These are phyloP conservation scores for Nitzschia palea DNA, from an alignment of 108 stramenopile species.

Conservation along the genomic window DNA sequence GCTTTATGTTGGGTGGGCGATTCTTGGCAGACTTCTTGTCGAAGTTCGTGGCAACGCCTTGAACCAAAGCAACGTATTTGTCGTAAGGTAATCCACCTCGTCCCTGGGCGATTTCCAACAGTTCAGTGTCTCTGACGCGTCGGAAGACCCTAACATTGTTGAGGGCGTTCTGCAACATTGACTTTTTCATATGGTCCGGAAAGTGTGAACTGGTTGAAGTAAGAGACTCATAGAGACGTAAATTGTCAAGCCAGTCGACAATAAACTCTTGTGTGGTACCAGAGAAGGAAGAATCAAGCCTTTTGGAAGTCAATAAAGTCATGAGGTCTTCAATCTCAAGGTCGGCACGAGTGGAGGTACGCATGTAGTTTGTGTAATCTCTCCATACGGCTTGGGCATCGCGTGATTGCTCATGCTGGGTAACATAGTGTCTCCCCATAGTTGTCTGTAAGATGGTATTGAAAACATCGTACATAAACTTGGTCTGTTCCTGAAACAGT, in stretches of 20 bases:
- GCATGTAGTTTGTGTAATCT: background rate
- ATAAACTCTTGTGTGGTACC: slow-evolving; percentile 12
- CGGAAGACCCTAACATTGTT: background rate
- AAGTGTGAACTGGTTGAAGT: background rate
- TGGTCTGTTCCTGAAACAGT: background rate
- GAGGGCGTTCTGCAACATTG: background rate
- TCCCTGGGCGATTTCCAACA: background rate
- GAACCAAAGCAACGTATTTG: background rate
- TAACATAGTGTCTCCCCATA: slow-evolving; percentile 5
- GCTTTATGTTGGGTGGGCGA: background rate
- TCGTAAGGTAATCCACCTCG: background rate
- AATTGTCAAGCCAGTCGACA: slow-evolving; percentile 9
- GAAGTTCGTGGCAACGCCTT: background rate
- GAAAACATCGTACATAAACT: background rate
- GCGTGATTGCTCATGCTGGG: background rate
- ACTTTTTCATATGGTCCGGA: too few relatives aligned
- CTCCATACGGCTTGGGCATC: slow-evolving; percentile 18
- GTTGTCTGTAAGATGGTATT: slow-evolving; percentile 6
- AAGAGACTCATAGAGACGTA: slow-evolving; percentile 4
- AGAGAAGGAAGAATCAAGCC: background rate
- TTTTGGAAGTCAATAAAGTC: slow-evolving; percentile 2
- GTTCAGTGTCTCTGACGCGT: background rate
- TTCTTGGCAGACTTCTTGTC: background rate
- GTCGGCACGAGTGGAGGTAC: slow-evolving; percentile 7
- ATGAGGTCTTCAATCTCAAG: background rate